Conservation (phyloP, 2,329 filamentous ascomycete genomes). For the Epichloe amarillans region DNA sequence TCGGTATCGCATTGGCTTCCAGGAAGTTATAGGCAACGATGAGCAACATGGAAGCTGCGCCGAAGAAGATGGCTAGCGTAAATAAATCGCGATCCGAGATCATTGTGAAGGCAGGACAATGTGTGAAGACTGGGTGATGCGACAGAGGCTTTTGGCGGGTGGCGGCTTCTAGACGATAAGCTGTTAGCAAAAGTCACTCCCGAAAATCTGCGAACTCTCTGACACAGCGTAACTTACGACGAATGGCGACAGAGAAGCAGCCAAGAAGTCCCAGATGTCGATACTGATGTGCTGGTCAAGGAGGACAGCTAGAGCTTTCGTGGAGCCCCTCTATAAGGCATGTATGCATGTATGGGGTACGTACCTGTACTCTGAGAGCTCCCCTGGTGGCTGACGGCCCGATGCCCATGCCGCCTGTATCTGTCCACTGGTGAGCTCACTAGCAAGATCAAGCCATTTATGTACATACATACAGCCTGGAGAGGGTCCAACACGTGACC, state of each 20-base stretch:
- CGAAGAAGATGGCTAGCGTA: constrained; percentile 82
- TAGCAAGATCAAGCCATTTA: background rate
- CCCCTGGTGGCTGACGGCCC: no score
- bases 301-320: constrained; percentile 11
- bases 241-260: background rate
- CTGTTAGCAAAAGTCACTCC: background rate
- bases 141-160: background rate
- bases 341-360: background rate
- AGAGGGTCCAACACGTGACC: constrained; percentile 13
- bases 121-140: constrained; percentile 22
- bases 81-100: constrained; percentile 91
- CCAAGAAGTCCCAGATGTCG: background rate
- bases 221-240: background rate
- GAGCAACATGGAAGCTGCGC: constrained; percentile 76
- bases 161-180: background rate
- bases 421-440: no score
- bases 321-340: background rate
- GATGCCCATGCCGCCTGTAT: no score
- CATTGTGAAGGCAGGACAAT: constrained; percentile 44
- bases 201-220: no score
- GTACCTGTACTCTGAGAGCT: background rate
- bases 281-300: background rate
- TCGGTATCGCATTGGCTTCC: constrained; percentile 60
- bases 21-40: constrained; percentile 95
- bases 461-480: no score